Evolutionary conservation across 2,329 filamentous ascomycete genomes (phyloP), one percentile per base, ranked within the genome.

Genomic region (Rachicladosporium sp.): DNA sequence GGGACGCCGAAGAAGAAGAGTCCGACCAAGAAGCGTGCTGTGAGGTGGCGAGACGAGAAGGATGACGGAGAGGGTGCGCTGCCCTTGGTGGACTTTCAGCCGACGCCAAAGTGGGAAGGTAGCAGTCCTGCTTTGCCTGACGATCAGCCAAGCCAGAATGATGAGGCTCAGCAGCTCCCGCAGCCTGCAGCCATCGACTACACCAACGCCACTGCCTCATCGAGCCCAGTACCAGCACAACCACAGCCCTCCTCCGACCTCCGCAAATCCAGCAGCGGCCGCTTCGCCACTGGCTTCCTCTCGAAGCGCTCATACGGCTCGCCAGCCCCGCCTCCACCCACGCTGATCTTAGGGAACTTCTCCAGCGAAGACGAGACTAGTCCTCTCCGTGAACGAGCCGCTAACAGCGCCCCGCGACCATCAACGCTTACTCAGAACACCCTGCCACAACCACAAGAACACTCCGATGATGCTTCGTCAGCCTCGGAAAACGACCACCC

Each of bases 41-140:
- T 98, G 4, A 76, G 89, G 47, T 98, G 91, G 91, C 79, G 85
- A 43, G 87, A 93, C 53, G 91, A 96, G 52, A 85, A 80, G 2
- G 82, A 93, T 54, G 78, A 89, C 37, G 88, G 87, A 15, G 79
- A 80, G 23, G 36, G 36, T 23, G 33, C 35, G 19, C 40, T 44
- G 10, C 41, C 50, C 1, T 66, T 96, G 41, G 87, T 83, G 8
- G 91, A 96, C 57, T 95, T 89, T 56, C 84, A 89, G 55, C 85
- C 86, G 63, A 95, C 89, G 2, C 89, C 91, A 1, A 74, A 87
- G 55, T 60, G 72, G 6, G 67, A 74, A 35, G 39, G 12, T 42
- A 48, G 31, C 43, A 50, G 21, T 43, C 75, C 78, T 11, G 66
- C 70, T 45, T 74, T 69, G 55, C 64, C 67, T 50, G 41, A 49